phyloP scores from a whole-genome alignment of 2,329 filamentous ascomycete species.

The Colletotrichum filicis region DNA sequence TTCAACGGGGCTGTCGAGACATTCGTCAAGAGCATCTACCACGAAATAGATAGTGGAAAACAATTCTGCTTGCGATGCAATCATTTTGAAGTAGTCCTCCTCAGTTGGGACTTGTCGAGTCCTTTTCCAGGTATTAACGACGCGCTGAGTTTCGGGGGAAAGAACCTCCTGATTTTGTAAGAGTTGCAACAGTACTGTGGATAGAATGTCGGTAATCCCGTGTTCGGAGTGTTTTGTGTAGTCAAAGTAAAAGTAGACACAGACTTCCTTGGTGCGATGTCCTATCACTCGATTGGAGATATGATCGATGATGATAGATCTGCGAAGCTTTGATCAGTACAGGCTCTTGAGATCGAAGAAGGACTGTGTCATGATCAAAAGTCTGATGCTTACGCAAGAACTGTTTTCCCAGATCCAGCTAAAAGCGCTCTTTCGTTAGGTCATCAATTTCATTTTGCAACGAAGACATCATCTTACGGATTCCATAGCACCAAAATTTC shows the following conservation, averaged over 20 bases:
- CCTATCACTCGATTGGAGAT: neutral
- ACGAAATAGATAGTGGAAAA: neutral
- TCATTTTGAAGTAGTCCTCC: conserved; percentile 4
- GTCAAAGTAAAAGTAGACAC: neutral
- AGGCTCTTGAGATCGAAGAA: neutral
- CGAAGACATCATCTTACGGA: neutral
- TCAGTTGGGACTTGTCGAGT: neutral
- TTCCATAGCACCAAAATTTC: conserved; percentile 12
- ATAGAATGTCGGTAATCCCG: neutral
- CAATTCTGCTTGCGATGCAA: neutral
- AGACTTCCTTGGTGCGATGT: neutral
- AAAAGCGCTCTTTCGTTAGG: neutral
- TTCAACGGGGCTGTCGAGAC: neutral
- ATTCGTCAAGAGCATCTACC: conserved; percentile 18
- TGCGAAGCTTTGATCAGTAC: neutral
- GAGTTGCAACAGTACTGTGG: neutral
- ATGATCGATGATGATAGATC: neutral
- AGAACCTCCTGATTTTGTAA: neutral
- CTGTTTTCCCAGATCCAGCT: conserved; percentile 19
- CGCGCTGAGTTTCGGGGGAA: neutral
- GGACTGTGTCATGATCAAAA: neutral
- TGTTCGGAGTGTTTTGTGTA: neutral
- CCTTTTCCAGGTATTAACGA: neutral
- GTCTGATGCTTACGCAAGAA: neutral
- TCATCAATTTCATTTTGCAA: neutral